Evolutionary conservation across 2,329 filamentous ascomycete species (phyloP).

Genomic region (Aspergillus persii): DNA sequence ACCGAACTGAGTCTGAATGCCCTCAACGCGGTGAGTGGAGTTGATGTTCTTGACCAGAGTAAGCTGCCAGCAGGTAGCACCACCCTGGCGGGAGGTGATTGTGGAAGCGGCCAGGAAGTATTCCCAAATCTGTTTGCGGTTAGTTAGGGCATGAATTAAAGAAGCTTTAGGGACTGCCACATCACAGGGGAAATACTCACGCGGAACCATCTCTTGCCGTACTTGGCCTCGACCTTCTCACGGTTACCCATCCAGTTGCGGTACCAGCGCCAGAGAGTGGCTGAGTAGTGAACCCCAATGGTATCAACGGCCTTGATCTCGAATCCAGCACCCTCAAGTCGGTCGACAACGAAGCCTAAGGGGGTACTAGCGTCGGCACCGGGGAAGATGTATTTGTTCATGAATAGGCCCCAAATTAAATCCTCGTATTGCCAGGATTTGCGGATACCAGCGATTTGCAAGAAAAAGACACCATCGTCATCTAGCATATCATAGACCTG

Average conservation of each 20-base stretch:
- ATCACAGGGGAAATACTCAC: conserved; percentile 52
- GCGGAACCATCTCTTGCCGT: conserved; percentile 92
- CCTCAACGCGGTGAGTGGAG: conserved; percentile 76
- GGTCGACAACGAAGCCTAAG: conserved; percentile 80
- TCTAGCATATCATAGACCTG: conserved; percentile 96
- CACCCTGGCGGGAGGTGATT: conserved; percentile 79
- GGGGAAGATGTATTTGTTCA: conserved; percentile 99
- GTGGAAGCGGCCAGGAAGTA: conserved; percentile 84
- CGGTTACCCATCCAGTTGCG: conserved; percentile 95
- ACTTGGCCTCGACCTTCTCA: conserved; percentile 91
- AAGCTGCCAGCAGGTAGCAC: conserved; percentile 84
- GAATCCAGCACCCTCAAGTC: conserved; percentile 80
- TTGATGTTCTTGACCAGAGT: conserved; percentile 88
- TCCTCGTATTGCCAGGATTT: conserved; percentile 98
- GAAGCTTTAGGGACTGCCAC: background rate
- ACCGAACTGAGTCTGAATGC: conserved; percentile 66
- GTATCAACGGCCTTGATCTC: conserved; percentile 93
- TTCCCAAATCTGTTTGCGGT: conserved; percentile 70
- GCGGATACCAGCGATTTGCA: conserved; percentile 91
- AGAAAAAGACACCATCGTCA: conserved; percentile 92
- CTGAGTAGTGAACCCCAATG: conserved; percentile 93
- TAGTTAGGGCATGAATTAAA: background rate
- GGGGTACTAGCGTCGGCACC: conserved; percentile 95
- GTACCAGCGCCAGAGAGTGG: conserved; percentile 97
- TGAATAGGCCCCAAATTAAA: conserved; percentile 95